Evolutionary conservation across 179 eudicot species (phyloP).

Genomic region (Patellifolia procumbens): DNA sequence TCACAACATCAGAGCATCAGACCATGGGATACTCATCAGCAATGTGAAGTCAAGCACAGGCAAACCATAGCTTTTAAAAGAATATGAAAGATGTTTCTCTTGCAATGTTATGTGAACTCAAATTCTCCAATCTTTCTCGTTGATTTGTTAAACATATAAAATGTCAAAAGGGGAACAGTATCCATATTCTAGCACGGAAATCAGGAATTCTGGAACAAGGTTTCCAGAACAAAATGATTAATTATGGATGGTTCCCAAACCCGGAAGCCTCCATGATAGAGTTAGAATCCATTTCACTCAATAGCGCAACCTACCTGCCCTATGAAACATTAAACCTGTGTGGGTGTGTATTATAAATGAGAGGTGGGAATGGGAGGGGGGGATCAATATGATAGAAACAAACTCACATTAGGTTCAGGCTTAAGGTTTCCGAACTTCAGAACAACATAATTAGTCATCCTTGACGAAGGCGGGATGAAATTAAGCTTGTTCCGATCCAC

Average conservation of each 20-base stretch:
- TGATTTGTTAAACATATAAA: too few relatives aligned
- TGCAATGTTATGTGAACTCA: too few relatives aligned
- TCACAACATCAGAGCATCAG: background rate
- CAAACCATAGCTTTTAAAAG: background rate
- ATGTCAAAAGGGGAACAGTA: background rate
- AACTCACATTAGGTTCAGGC: slow-evolving; percentile 58
- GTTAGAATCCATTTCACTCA: background rate
- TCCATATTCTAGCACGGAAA: background rate
- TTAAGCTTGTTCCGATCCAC: slow-evolving; percentile 59
- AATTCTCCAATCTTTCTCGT: too few relatives aligned
- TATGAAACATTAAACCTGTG: background rate
- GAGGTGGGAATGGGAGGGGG: background rate
- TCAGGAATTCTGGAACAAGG: background rate
- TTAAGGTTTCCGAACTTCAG: slow-evolving; percentile 61
- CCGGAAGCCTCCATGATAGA: background rate
- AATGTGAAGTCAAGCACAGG: background rate
- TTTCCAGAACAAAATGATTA: background rate
- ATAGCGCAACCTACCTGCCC: background rate
- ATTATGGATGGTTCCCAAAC: background rate
- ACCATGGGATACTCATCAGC: background rate
- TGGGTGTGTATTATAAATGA: too few relatives aligned
- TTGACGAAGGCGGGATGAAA: slow-evolving; percentile 65
- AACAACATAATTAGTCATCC: slow-evolving; percentile 79
- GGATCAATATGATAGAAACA: background rate
- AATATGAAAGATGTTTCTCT: background rate